Percentiles rank a stretch among this genome's conserved stretches.
Evolutionary conservation across 495 filamentous ascomycete species (phyloP).

Genomic region (Penicillium antarcticum): DNA sequence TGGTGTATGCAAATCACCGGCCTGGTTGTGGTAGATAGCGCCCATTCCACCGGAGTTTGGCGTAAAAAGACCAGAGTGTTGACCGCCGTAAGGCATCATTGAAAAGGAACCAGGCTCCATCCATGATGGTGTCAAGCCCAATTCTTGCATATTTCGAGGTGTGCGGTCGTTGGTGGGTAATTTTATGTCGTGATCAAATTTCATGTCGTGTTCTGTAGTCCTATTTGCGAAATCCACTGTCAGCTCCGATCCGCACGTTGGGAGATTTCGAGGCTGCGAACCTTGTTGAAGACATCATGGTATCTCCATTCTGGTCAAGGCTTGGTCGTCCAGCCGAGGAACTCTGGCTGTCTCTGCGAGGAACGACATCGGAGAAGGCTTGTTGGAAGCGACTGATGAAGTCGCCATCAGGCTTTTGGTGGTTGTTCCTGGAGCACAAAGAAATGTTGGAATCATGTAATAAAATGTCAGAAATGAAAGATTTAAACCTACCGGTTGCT

Average conservation of each 20-base stretch:
- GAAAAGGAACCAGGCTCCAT: slow-evolving; percentile 81
- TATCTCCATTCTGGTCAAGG: slow-evolving; percentile 1
- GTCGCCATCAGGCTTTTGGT: slow-evolving; percentile 83
- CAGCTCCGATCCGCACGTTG: neutral
- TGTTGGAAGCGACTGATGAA: slow-evolving; percentile 81
- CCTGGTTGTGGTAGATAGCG: slow-evolving; percentile 75
- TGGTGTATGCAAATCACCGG: slow-evolving; percentile 89
- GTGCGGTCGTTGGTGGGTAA: slow-evolving; percentile 63
- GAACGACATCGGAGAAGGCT: slow-evolving; percentile 65
- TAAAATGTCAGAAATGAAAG: neutral
- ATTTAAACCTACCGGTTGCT: slow-evolving; percentile 17
- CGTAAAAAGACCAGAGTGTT: slow-evolving; percentile 81
- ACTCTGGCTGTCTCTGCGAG: slow-evolving; percentile 18
- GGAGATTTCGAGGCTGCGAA: slow-evolving; percentile 1
- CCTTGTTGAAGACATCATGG: slow-evolving; percentile 26
- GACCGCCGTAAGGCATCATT: slow-evolving; percentile 73
- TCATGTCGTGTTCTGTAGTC: slow-evolving; percentile 18
- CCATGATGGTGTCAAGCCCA: slow-evolving; percentile 82
- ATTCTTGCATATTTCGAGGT: slow-evolving; percentile 71
- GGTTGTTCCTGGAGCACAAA: slow-evolving; percentile 57
- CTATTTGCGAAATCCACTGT: slow-evolving; percentile 4
- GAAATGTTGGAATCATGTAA: neutral
- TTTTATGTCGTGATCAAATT: slow-evolving; percentile 29
- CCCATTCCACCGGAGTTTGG: slow-evolving; percentile 85
- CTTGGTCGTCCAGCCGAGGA: neutral